Percentiles rank a stretch among this genome's conserved stretches.
These are phyloP conservation scores for Austroboletus eburneus DNA, from an alignment of 768 basidiomycete genomes.

Conservation along the genomic window DNA sequence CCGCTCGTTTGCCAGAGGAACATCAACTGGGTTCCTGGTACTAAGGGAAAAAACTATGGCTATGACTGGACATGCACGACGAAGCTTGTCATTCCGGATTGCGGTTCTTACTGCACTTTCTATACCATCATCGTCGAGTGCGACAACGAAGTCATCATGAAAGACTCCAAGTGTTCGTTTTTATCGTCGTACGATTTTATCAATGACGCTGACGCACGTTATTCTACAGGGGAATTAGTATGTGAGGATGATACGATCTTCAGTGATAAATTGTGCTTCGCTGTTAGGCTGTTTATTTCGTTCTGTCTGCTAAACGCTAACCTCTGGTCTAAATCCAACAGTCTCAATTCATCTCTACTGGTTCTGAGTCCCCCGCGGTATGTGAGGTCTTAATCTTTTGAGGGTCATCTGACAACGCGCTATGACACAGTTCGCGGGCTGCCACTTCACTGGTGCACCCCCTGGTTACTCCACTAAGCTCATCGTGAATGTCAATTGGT, in stretches of 20 bases:
- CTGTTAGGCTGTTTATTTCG: neutral
- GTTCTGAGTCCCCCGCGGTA: neutral
- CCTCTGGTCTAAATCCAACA: too few relatives aligned
- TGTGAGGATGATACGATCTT: slow-evolving; percentile 8
- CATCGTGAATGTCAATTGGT: neutral
- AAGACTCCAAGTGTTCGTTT: slow-evolving; percentile 4
- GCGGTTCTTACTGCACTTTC: neutral
- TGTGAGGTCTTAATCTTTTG: neutral
- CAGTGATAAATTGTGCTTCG: slow-evolving; percentile 1
- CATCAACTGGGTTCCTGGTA: slow-evolving; percentile 1
- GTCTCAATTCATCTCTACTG: neutral
- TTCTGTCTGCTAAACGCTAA: neutral
- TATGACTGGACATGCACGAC: neutral
- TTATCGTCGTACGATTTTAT: neutral
- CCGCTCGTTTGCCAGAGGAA: slow-evolving; percentile 2
- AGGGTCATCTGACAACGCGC: neutral
- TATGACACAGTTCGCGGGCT: neutral
- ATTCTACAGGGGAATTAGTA: slow-evolving; percentile 1
- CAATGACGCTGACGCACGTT: neutral
- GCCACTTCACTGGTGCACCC: neutral
- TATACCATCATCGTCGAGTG: slow-evolving; percentile 11
- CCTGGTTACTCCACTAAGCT: neutral
- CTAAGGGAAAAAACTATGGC: neutral
- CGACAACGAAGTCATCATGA: neutral
- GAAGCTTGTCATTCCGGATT: slow-evolving; percentile 3